Evolutionary conservation across 1,284 basidiomycete species (phyloP).

Genomic region (Rhizopogon hawkerae): DNA sequence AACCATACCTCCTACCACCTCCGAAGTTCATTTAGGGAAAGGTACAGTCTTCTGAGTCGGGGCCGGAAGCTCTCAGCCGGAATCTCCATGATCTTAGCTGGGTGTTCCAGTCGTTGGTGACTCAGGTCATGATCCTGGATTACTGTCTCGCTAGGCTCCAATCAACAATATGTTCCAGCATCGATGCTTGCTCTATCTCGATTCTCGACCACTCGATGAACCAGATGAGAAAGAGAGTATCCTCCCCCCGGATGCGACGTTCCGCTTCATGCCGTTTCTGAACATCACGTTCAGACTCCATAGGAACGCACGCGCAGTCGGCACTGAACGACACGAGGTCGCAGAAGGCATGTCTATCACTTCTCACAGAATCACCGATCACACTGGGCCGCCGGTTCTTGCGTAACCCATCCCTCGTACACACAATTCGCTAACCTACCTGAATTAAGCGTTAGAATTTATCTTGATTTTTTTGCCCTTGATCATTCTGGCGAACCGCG

Average conservation of each 20-base stretch:
- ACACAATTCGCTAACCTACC: constrained; percentile 1
- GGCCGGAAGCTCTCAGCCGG: neutral
- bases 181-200: too few species aligned
- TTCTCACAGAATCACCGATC: neutral
- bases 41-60: neutral
- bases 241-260: neutral
- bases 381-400: neutral
- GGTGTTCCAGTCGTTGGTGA: too few species aligned
- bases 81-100: neutral
- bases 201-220: too few species aligned
- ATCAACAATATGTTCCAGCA: too few species aligned
- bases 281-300: too few species aligned
- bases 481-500: neutral
- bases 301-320: neutral
- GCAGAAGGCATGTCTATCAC: neutral
- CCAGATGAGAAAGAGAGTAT: too few species aligned
- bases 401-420: neutral
- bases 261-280: neutral
- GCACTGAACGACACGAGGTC: neutral
- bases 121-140: neutral
- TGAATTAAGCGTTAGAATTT: constrained; percentile 6
- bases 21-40: neutral
- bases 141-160: too few species aligned
- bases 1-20: neutral
- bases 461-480: neutral